Evolutionary conservation across 2,329 filamentous ascomycete species (phyloP), one percentile per base, ranked within the genome.

Genomic region (Ceratocystiopsis sp.): DNA sequence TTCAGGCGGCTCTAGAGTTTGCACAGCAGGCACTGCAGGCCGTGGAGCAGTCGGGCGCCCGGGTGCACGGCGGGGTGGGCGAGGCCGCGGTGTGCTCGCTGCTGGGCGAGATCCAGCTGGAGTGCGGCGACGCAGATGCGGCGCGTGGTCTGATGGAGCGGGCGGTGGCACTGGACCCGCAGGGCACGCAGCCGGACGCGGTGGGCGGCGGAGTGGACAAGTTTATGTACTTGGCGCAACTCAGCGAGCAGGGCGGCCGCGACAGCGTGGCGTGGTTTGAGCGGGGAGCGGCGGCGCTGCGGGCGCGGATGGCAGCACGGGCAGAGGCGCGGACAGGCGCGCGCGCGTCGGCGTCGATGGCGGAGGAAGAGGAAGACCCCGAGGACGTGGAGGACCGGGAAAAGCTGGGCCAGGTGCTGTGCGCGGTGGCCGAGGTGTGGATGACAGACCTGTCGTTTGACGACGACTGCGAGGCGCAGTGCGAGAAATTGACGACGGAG

Each of bases 391-490:
- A 73, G 60, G 84, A 84, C 66, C 80, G 80, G 58, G 68, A 70
- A 50, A 91, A 91, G 61, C 69, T 96, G 34, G 84, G 86, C 2
- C 85, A 85, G 52, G 84, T 87, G n/a, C 71, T 98, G 34, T 98
- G 93, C 61, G 85, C 84, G 25, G 84, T 96, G 47, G 79, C 84
- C 8, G 91, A 98, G 64, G 85, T 98, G 41, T 98, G 95, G 67
- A 98, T 98, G 91, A 98, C 91, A 12, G 91, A 98, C 64, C 65
- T 96, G 53, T 91, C 83, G 54, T 91, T 74, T 84, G 87, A 95
- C 61, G 76, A 78, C 42, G 86, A 95, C 56, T 91, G 89, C 6
- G 91, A 98, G 64, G 67, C 73, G 51, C 75, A 80, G 51, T 98
- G 93, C 65, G 89, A 98, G 62, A 66, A 75, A 6, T 75, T 94